Evolutionary conservation across 1,284 basidiomycete genomes (phyloP).

Genomic region (Pulchroboletus neoregius): DNA sequence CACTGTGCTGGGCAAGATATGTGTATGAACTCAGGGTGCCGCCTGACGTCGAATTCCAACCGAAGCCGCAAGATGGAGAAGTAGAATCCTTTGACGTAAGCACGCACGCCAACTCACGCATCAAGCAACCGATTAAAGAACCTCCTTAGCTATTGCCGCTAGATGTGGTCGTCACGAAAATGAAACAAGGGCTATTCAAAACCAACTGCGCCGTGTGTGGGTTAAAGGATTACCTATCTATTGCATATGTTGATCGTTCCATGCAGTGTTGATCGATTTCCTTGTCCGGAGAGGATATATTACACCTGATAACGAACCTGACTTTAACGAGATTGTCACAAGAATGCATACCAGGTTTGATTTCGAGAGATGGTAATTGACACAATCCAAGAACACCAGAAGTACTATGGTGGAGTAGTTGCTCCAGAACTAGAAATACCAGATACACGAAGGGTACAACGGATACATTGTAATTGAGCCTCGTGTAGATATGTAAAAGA

Average conservation of each 20-base stretch:
- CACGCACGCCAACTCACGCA: neutral
- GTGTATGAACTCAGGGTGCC: slow-evolving; percentile 79
- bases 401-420: neutral
- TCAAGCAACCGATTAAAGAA: neutral
- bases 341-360: slow-evolving; percentile 69
- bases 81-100: slow-evolving; percentile 85
- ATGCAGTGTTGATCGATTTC: slow-evolving; percentile 76
- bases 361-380: slow-evolving; percentile 50
- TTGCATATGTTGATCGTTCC: neutral
- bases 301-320: slow-evolving; percentile 73
- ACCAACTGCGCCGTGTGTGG: slow-evolving; percentile 78
- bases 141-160: slow-evolving; percentile 53
- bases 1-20: slow-evolving; percentile 46
- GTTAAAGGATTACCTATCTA: slow-evolving; percentile 4
- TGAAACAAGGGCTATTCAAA: slow-evolving; percentile 75
- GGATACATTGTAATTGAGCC: too few species aligned
- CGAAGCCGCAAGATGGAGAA: slow-evolving; percentile 84
- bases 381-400: neutral
- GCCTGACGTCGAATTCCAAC: slow-evolving; percentile 51
- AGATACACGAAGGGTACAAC: too few species aligned
- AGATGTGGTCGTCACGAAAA: slow-evolving; percentile 48
- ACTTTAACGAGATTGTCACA: slow-evolving; percentile 69
- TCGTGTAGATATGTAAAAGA: too few species aligned
- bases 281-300: slow-evolving; percentile 75
- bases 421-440: too few species aligned